Evolutionary conservation across 2,329 filamentous ascomycete species (phyloP).

Genomic region (Neopestalotiopsis sp.): DNA sequence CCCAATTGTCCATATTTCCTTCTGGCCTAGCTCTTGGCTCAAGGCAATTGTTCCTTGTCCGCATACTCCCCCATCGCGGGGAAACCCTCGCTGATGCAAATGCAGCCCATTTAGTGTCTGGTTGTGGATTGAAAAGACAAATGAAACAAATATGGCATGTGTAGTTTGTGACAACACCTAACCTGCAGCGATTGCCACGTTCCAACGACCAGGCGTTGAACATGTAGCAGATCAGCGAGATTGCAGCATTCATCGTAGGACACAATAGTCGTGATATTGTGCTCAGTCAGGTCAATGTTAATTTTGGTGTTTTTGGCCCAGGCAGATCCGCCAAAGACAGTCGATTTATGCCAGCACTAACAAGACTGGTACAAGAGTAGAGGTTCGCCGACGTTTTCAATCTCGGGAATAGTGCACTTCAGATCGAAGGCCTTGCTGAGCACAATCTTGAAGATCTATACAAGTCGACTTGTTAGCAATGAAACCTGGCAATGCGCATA

Average conservation of each 20-base stretch:
- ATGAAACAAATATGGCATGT: constrained; percentile 11
- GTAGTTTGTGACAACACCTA: not conserved
- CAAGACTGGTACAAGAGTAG: constrained; percentile 85
- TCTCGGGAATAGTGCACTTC: constrained; percentile 98
- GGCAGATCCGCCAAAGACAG: not conserved
- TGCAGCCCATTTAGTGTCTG: not conserved
- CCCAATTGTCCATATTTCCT: constrained; percentile 21
- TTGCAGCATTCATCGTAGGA: not conserved
- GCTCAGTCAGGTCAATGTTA: not conserved
- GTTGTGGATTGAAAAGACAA: constrained; percentile 15
- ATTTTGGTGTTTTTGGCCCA: not conserved
- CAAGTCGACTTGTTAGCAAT: not conserved
- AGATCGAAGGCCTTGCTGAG: constrained; percentile 98
- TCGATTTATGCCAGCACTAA: constrained; percentile 30
- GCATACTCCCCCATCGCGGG: not conserved
- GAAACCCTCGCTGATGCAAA: constrained; percentile 15
- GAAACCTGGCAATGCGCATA: constrained; percentile 22
- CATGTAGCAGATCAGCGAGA: not conserved
- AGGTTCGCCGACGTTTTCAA: constrained; percentile 96
- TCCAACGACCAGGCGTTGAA: not conserved
- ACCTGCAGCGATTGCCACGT: not conserved
- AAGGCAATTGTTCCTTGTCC: not conserved
- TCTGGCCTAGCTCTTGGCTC: not conserved
- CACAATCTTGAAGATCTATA: constrained; percentile 98
- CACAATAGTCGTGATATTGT: not conserved